Conservation (phyloP, 2,329 filamentous ascomycete species). For the Aspergillus sergii region DNA sequence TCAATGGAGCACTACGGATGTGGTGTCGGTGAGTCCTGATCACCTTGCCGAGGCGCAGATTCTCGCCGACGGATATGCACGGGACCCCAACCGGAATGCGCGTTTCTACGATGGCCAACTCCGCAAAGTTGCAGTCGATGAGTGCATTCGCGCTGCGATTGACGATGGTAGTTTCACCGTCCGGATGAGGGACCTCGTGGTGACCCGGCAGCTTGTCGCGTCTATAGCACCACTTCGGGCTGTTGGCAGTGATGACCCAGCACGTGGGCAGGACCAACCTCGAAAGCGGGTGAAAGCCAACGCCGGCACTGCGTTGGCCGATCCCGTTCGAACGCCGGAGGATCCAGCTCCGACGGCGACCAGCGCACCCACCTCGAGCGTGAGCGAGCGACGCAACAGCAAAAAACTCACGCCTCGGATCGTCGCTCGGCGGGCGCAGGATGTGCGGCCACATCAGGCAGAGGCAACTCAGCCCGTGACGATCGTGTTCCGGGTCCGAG, state of each 20-base stretch:
- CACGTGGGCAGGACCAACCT: background rate
- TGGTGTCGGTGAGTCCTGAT: background rate
- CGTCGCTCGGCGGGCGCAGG: background rate
- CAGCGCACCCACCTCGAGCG: background rate
- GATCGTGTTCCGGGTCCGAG: background rate
- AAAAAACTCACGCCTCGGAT: conserved; percentile 3
- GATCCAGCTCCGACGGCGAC: background rate
- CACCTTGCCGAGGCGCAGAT: background rate
- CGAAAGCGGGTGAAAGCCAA: background rate
- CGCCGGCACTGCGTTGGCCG: background rate
- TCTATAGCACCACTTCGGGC: background rate
- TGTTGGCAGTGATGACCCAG: background rate
- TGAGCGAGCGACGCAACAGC: background rate
- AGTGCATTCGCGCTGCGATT: background rate
- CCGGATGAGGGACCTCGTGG: background rate
- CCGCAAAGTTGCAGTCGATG: background rate
- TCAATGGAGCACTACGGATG: background rate
- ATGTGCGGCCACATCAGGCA: conserved; percentile 3
- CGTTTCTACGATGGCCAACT: background rate
- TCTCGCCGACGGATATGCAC: background rate
- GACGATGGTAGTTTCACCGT: background rate
- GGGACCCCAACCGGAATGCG: background rate
- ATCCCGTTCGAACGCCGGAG: background rate
- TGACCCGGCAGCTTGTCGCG: background rate
- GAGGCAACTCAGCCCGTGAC: background rate